A percentile compares a stretch with the other conserved stretches of the same genome.
Evolutionary conservation across 345 rosid species (phyloP).

Genomic region (Syzygium aromaticum): DNA sequence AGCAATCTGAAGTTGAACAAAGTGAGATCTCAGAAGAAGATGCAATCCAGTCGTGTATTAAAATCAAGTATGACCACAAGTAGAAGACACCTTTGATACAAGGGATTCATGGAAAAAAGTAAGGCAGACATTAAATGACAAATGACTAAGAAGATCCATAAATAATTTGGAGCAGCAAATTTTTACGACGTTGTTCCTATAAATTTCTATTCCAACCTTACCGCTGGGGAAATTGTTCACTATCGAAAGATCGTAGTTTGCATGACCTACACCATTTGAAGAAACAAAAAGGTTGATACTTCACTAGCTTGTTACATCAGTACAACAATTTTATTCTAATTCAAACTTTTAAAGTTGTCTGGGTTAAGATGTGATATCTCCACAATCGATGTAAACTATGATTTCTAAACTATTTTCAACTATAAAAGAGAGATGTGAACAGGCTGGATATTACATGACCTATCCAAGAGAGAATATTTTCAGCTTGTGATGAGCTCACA

Average conservation of each 20-base stretch:
- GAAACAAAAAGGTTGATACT: not conserved
- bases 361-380: not conserved
- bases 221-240: not conserved
- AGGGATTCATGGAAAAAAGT: not conserved
- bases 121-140: not conserved
- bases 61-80: not conserved
- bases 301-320: not conserved
- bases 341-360: not conserved
- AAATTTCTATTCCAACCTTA: not conserved
- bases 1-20: slow-evolving; percentile 53
- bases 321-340: not conserved
- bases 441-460: not conserved
- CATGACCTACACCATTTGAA: not conserved
- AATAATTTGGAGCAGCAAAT: not conserved
- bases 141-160: not conserved
- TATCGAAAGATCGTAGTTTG: not conserved
- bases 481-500: not conserved
- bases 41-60: not conserved
- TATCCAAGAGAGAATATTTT: not conserved
- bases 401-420: not conserved
- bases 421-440: not conserved
- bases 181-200: not conserved
- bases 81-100: not conserved
- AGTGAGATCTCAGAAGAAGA: not conserved
- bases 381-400: not conserved